phyloP scores from a whole-genome alignment of 2,329 filamentous ascomycete genomes.

The Colletotrichum falcatum region DNA sequence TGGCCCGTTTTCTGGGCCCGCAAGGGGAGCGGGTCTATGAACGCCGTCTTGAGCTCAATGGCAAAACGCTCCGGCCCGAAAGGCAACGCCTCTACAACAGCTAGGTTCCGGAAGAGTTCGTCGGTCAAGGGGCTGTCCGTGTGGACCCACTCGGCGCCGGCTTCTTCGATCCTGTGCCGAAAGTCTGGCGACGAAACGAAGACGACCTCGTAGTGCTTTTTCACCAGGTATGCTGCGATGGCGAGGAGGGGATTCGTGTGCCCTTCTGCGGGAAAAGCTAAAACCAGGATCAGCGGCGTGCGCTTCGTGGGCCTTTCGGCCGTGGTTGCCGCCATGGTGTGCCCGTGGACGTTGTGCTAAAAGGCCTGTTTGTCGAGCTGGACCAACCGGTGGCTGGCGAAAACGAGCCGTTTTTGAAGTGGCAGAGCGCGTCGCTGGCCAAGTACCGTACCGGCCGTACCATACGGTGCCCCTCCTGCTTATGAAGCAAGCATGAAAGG shows the following conservation, averaged over 20 bases:
- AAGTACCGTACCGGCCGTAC: no score
- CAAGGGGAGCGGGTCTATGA: conserved; percentile 27
- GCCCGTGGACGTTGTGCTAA: background rate
- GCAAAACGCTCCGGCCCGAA: conserved; percentile 29
- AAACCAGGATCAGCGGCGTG: conserved; percentile 44
- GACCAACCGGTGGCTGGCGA: background rate
- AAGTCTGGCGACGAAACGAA: conserved; percentile 50
- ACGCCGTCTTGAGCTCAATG: conserved; percentile 32
- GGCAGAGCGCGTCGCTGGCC: background rate
- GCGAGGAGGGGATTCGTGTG: conserved; percentile 44
- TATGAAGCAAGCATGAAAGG: background rate
- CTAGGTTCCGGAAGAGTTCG: background rate
- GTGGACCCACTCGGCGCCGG: conserved; percentile 51
- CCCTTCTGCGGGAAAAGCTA: conserved; percentile 42
- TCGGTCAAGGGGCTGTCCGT: conserved; percentile 25
- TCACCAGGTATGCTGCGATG: conserved; percentile 49
- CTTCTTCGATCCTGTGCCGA: conserved; percentile 46
- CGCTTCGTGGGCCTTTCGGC: background rate
- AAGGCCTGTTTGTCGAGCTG: no score
- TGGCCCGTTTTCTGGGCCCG: conserved; percentile 6
- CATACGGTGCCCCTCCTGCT: background rate
- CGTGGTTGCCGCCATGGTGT: conserved; percentile 10
- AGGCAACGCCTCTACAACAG: conserved; percentile 28
- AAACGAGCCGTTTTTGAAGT: background rate
- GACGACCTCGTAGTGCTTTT: conserved; percentile 53